phyloP scores from a whole-genome alignment of 1,284 basidiomycete genomes.

The Melampsora medusae region DNA sequence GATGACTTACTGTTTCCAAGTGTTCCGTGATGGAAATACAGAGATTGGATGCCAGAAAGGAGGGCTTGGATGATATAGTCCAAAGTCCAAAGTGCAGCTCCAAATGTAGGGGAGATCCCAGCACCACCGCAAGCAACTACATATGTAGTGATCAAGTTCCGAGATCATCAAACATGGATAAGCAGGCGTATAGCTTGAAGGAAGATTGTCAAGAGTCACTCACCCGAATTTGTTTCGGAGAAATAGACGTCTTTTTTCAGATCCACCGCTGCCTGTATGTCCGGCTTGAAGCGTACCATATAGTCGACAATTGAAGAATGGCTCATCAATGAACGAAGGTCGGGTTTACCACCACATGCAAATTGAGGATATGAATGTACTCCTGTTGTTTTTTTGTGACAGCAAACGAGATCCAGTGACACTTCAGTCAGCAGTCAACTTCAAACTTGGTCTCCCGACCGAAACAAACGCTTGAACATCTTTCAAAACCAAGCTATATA shows the following conservation, averaged over 20 bases:
- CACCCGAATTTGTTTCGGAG: constrained; percentile 59
- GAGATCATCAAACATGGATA: too few relatives aligned
- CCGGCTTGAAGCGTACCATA: constrained; percentile 55
- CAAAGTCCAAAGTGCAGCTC: constrained; percentile 59
- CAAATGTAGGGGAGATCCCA: constrained; percentile 59
- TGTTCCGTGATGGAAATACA: constrained; percentile 60
- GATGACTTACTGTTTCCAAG: constrained; percentile 1
- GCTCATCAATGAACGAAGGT: constrained; percentile 55
- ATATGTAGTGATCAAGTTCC: too few relatives aligned
- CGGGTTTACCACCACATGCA: constrained; percentile 57
- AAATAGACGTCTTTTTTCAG: constrained; percentile 57
- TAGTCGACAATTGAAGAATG: constrained; percentile 59
- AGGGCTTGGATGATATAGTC: constrained; percentile 59
- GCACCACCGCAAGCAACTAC: constrained; percentile 60
- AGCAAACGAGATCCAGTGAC: too few relatives aligned
- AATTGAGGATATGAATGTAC: constrained; percentile 60
- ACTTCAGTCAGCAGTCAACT: too few relatives aligned
- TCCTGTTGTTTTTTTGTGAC: constrained; percentile 54
- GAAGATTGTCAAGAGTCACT: background rate
- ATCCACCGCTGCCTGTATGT: constrained; percentile 56
- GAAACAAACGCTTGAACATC: background rate
- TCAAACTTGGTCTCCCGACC: background rate
- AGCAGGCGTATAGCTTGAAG: too few relatives aligned
- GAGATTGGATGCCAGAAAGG: constrained; percentile 56
- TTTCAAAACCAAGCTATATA: too few relatives aligned